Conservation (phyloP, 768 basidiomycete species). For the Suillus fuscotomentosus region DNA sequence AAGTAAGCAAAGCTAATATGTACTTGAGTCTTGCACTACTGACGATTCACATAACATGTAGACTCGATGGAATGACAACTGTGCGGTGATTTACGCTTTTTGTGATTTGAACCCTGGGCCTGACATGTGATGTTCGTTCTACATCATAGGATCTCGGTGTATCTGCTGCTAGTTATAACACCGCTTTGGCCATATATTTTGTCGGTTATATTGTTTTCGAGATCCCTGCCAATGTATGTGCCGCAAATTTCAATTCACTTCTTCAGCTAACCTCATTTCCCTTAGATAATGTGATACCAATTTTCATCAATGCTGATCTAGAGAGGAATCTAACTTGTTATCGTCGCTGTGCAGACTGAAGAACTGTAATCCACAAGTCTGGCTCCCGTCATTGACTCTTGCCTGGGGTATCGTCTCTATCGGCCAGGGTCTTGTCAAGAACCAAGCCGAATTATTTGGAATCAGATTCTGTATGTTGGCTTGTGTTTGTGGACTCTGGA, state of each 20-base stretch:
- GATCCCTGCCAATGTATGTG: slow-evolving; percentile 52
- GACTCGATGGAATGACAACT: slow-evolving; percentile 51
- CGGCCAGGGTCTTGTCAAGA: slow-evolving; percentile 53
- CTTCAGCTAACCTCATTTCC: not conserved
- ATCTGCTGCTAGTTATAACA: slow-evolving; percentile 52
- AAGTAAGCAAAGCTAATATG: slow-evolving; percentile 22
- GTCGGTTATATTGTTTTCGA: slow-evolving; percentile 61
- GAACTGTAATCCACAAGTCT: slow-evolving; percentile 55
- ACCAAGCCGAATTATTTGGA: slow-evolving; percentile 52
- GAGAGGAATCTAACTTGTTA: slow-evolving; percentile 4
- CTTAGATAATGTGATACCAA: slow-evolving; percentile 25
- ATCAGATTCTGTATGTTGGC: slow-evolving; percentile 48
- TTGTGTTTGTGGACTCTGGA: not conserved
- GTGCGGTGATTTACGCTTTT: slow-evolving; percentile 24
- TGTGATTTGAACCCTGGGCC: not conserved
- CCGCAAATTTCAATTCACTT: not conserved
- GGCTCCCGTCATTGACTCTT: slow-evolving; percentile 60
- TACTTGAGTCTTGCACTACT: not conserved
- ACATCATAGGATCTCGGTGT: slow-evolving; percentile 47
- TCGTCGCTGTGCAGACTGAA: slow-evolving; percentile 41
- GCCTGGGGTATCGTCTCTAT: slow-evolving; percentile 57
- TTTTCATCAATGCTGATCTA: not conserved
- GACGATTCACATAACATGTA: slow-evolving; percentile 18
- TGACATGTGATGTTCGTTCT: not conserved
- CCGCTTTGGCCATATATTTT: slow-evolving; percentile 57